Percentiles rank a stretch among this genome's conserved stretches.
Evolutionary conservation across 75 land plant genomes (phyloP).

Genomic region (Ceratopteris richardii): DNA sequence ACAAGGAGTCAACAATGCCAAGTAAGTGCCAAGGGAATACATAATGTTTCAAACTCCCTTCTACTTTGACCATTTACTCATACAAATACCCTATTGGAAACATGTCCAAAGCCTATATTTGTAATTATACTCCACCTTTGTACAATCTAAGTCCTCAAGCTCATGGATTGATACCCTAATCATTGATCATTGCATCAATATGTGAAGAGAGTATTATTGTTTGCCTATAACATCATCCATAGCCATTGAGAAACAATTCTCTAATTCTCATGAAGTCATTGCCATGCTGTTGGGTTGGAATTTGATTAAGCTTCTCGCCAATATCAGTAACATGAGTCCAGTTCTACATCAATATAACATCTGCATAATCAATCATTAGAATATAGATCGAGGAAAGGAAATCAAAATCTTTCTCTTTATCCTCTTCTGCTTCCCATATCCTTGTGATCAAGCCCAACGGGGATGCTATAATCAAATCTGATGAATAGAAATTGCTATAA

Average conservation of each 20-base stretch:
- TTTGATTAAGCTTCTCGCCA: constrained; percentile 53
- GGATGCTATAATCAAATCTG: constrained; percentile 93
- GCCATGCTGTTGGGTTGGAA: constrained; percentile 76
- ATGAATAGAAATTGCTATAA: constrained; percentile 81
- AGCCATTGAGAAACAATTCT: constrained; percentile 84
- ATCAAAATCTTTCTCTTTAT: constrained; percentile 78
- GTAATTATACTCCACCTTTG: too few species aligned
- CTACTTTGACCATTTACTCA: too few species aligned
- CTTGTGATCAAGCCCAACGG: constrained; percentile 65
- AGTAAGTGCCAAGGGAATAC: too few species aligned
- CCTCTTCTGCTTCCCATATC: constrained; percentile 61
- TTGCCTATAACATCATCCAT: constrained; percentile 71
- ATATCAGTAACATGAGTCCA: constrained; percentile 73
- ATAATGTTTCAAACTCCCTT: too few species aligned
- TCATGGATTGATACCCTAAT: too few species aligned
- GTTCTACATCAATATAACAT: constrained; percentile 92
- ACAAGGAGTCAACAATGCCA: too few species aligned
- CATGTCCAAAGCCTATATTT: too few species aligned
- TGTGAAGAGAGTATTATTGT: constrained; percentile 60
- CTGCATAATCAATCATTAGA: constrained; percentile 82
- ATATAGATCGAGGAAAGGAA: constrained; percentile 96
- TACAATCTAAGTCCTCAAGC: too few species aligned
- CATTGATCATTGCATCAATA: constrained; percentile 55
- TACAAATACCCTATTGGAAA: too few species aligned
- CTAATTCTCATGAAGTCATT: constrained; percentile 88